phyloP scores from a whole-genome alignment of 305 asterid species.

The Fraxinus greggii region DNA sequence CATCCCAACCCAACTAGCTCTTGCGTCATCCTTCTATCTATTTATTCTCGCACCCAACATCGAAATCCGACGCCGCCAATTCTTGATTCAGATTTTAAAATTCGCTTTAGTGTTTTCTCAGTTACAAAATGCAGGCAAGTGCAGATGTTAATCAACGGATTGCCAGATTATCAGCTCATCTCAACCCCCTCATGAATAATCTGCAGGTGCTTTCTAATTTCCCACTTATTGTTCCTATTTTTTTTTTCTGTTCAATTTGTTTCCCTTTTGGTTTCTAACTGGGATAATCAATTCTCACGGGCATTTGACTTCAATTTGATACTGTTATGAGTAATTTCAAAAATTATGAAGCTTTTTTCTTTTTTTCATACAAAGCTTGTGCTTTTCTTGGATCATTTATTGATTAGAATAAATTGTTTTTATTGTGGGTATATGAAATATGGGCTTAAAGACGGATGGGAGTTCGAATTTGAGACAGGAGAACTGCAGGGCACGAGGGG shows the following conservation, averaged over 20 bases:
- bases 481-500: conserved; percentile 88
- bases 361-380: neutral
- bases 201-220: conserved; percentile 42
- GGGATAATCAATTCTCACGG: neutral
- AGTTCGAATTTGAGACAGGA: conserved; percentile 35
- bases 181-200: conserved; percentile 45
- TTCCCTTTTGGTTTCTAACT: neutral
- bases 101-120: neutral
- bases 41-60: neutral
- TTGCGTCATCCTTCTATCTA: conserved; percentile 18
- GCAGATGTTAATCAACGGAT: conserved; percentile 54
- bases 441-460: conserved; percentile 47
- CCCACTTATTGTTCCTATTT: neutral
- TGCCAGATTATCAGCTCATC: conserved; percentile 74
- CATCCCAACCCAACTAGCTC: conserved; percentile 39
- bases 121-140: conserved; percentile 42
- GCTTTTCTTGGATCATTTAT: neutral
- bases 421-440: conserved; percentile 10
- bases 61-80: neutral
- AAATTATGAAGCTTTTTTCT: neutral
- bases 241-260: neutral
- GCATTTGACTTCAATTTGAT: neutral
- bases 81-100: neutral
- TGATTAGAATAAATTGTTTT: neutral
- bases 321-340: neutral